Conservation (phyloP, 1,284 basidiomycete genomes). For the Porogramme epimiltina region DNA sequence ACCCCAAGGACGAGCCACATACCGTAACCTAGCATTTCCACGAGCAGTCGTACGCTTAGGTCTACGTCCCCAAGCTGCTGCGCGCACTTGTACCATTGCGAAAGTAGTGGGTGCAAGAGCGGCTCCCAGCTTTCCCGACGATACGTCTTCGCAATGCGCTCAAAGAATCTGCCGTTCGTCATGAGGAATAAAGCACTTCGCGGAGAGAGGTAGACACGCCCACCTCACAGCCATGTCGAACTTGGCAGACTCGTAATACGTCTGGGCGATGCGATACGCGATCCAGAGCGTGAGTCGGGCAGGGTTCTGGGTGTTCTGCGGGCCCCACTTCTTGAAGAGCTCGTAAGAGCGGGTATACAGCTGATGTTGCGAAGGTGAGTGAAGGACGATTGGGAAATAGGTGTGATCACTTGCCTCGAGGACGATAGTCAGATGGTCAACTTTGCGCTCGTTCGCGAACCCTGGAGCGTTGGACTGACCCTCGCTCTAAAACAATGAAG, state of each 20-base stretch:
- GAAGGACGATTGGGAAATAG: neutral
- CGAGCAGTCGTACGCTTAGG: slow-evolving; percentile 66
- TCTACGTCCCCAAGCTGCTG: slow-evolving; percentile 77
- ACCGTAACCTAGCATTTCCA: slow-evolving; percentile 86
- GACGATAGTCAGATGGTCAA: slow-evolving; percentile 81
- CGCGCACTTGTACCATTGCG: slow-evolving; percentile 80
- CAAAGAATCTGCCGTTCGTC: slow-evolving; percentile 69
- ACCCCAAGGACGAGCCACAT: slow-evolving; percentile 16
- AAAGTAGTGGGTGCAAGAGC: slow-evolving; percentile 71
- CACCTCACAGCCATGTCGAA: slow-evolving; percentile 83
- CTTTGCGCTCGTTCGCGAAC: slow-evolving; percentile 85
- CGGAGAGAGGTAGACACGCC: slow-evolving; percentile 13
- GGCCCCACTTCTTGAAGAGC: slow-evolving; percentile 77
- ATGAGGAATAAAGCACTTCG: neutral
- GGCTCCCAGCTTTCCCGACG: slow-evolving; percentile 77
- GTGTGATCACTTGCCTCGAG: slow-evolving; percentile 65
- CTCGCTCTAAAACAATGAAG: slow-evolving; percentile 11
- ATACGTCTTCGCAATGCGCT: slow-evolving; percentile 84
- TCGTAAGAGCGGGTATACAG: slow-evolving; percentile 91
- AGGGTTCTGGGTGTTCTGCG: slow-evolving; percentile 47
- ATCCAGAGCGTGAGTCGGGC: slow-evolving; percentile 82
- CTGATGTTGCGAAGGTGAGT: slow-evolving; percentile 37
- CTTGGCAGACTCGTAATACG: slow-evolving; percentile 77
- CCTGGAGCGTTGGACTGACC: slow-evolving; percentile 48
- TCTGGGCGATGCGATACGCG: slow-evolving; percentile 83